phyloP scores from a whole-genome alignment of 345 rosid genomes.

The Heritiera fomes region DNA sequence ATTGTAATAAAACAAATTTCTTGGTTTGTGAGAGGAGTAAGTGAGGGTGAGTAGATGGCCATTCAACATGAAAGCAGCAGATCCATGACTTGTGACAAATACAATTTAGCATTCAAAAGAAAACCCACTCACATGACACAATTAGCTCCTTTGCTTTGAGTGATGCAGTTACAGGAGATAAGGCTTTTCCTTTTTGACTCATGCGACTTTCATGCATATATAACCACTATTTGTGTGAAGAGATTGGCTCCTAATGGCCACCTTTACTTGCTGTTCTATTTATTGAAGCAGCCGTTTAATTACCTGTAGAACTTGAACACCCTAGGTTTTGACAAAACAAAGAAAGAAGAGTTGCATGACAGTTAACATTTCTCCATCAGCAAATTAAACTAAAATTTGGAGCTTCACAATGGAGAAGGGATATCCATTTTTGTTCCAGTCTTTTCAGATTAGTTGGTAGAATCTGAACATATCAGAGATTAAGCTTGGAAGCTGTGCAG shows the following conservation, averaged over 20 bases:
- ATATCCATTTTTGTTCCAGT: conserved; percentile 6
- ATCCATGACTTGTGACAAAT: not conserved
- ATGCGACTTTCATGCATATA: not conserved
- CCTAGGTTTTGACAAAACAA: not conserved
- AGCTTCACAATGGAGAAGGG: not conserved
- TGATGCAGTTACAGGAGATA: not conserved
- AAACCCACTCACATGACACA: conserved; percentile 17
- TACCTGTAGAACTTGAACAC: not conserved
- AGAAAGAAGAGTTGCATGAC: not conserved
- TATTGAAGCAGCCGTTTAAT: not conserved
- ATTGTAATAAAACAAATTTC: not conserved
- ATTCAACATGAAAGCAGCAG: conserved; percentile 10
- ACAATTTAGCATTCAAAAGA: conserved; percentile 1
- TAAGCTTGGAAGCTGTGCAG: not conserved
- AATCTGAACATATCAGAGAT: not conserved
- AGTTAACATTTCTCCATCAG: not conserved
- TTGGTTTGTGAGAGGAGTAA: conserved; percentile 24
- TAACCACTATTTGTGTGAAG: not conserved
- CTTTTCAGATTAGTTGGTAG: not conserved
- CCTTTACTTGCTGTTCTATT: not conserved
- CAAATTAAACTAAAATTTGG: not conserved
- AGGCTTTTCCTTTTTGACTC: not conserved
- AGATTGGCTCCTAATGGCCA: not conserved
- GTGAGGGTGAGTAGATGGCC: conserved; percentile 53
- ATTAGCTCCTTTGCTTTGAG: not conserved